These are phyloP conservation scores for Fonsecaea monophora DNA, from an alignment of 2,329 filamentous ascomycete species.

Conservation along the genomic window DNA sequence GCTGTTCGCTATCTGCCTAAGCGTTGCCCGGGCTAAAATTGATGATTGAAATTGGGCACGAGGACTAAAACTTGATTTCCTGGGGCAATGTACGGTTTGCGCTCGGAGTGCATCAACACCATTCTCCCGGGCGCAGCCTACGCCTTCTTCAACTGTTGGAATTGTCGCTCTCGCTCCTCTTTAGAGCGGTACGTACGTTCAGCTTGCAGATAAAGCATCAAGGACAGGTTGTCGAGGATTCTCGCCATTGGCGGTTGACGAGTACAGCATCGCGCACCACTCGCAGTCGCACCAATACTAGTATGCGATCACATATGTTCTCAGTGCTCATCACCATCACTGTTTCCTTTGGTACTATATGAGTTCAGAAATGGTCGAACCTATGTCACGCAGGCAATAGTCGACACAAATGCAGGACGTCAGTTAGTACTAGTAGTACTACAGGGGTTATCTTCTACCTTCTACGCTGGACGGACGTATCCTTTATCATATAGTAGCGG, in stretches of 20 bases:
- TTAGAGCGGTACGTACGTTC: neutral
- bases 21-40: no score
- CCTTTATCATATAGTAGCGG: no score
- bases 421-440: no score
- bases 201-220: constrained; percentile 73
- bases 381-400: no score
- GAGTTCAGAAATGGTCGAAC: no score
- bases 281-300: neutral
- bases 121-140: constrained; percentile 68
- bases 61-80: constrained; percentile 62
- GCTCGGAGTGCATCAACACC: constrained; percentile 68
- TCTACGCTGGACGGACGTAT: no score
- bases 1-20: no score
- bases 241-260: constrained; percentile 43
- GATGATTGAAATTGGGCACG: neutral
- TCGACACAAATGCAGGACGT: no score
- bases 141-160: constrained; percentile 72
- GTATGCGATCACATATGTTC: constrained; percentile 43
- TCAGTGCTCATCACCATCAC: constrained; percentile 47
- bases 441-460: no score
- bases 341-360: constrained; percentile 56
- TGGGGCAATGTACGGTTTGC: constrained; percentile 73
- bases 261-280: neutral
- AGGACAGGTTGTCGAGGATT: constrained; percentile 66
- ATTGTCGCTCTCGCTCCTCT: constrained; percentile 68